Evolutionary conservation across 371 early-diverging fungal species (phyloP).

Genomic region (Rhizopus sp.): DNA sequence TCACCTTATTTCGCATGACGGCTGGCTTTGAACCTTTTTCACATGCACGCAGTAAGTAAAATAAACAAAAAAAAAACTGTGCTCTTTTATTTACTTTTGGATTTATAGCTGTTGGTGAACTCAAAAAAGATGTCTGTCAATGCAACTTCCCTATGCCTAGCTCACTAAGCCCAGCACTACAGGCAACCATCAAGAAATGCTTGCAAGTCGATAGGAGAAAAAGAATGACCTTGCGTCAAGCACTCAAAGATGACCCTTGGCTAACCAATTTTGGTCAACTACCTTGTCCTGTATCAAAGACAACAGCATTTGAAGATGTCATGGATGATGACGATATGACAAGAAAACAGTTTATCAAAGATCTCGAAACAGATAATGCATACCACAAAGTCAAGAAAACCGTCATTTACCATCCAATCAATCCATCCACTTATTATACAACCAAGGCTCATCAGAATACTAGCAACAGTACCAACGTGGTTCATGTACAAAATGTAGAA

Average conservation of each 20-base stretch:
- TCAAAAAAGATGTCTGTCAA: constrained; percentile 67
- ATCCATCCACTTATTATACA: constrained; percentile 46
- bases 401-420: constrained; percentile 47
- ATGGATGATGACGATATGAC: constrained; percentile 25
- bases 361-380: constrained; percentile 15
- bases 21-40: constrained; percentile 91
- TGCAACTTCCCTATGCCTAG: constrained; percentile 59
- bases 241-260: constrained; percentile 59
- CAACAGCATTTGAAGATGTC: constrained; percentile 23
- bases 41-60: constrained; percentile 48
- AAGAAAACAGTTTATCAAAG: constrained; percentile 17
- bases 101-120: constrained; percentile 55
- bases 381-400: constrained; percentile 22
- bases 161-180: constrained; percentile 43
- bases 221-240: constrained; percentile 46
- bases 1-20: constrained; percentile 89
- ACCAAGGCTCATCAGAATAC: constrained; percentile 20
- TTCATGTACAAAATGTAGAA: constrained; percentile 34
- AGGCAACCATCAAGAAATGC: constrained; percentile 56
- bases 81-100: background rate
- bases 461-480: background rate
- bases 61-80: background rate
- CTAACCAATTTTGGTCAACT: constrained; percentile 37
- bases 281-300: constrained; percentile 23
- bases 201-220: constrained; percentile 51